Conservation (phyloP, 2,329 filamentous ascomycete species). For the Beauveria asiatica region DNA sequence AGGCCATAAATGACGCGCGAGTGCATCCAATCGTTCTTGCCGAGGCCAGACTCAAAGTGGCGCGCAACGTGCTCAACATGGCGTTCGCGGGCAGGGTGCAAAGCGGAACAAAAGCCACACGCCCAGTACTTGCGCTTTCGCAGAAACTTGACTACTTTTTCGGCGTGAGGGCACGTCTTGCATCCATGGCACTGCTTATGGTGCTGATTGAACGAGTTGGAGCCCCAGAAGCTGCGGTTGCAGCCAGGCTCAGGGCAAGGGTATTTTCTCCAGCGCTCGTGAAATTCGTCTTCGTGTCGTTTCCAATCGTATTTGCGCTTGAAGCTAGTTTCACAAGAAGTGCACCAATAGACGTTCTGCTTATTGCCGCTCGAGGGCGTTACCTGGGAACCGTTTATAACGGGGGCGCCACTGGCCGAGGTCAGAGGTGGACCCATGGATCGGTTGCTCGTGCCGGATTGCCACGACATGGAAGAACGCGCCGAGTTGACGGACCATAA, state of each 20-base stretch:
- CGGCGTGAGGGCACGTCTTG: constrained; percentile 56
- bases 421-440: constrained; percentile 26
- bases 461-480: constrained; percentile 32
- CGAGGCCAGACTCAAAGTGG: constrained; percentile 57
- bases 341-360: constrained; percentile 48
- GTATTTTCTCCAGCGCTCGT: constrained; percentile 60
- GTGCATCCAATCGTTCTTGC: constrained; percentile 59
- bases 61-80: constrained; percentile 60
- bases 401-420: constrained; percentile 18
- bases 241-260: constrained; percentile 55
- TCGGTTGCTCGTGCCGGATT: constrained; percentile 26
- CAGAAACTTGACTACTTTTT: constrained; percentile 54
- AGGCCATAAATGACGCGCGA: constrained; percentile 59
- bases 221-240: constrained; percentile 59
- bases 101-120: constrained; percentile 58
- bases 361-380: constrained; percentile 22
- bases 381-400: constrained; percentile 26
- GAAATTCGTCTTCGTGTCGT: constrained; percentile 60
- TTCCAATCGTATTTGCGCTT: constrained; percentile 64
- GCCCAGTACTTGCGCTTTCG: constrained; percentile 60
- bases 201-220: constrained; percentile 60
- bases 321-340: constrained; percentile 54
- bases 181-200: constrained; percentile 58
- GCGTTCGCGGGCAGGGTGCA: constrained; percentile 55
- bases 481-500: constrained; percentile 35